Conservation (phyloP, 257 asterid species). For the Verbascum thapsus region DNA sequence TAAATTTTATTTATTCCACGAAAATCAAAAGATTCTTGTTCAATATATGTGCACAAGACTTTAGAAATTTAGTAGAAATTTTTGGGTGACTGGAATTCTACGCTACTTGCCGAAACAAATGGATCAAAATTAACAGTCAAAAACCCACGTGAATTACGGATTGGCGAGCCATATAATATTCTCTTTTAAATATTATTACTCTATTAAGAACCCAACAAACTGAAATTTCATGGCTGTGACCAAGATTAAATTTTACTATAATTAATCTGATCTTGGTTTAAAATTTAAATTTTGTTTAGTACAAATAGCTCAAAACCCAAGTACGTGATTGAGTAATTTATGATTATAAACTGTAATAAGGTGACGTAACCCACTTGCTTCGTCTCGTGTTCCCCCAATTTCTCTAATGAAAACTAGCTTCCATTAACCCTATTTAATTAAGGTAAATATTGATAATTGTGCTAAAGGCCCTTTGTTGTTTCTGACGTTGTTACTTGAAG, state of each 20-base stretch:
- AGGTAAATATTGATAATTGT: conserved; percentile 35
- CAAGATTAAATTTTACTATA: not conserved
- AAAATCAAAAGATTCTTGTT: not conserved
- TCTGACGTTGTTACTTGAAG: conserved; percentile 21
- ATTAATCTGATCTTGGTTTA: conserved; percentile 1
- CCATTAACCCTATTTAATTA: conserved; percentile 23
- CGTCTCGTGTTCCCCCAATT: conserved; percentile 48
- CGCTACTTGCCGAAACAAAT: conserved; percentile 31
- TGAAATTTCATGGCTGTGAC: conserved; percentile 36
- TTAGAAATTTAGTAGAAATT: not conserved
- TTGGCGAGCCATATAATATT: conserved; percentile 45
- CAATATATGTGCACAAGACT: not conserved
- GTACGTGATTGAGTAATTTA: conserved; percentile 42
- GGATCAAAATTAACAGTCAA: conserved; percentile 55
- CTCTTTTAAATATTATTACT: conserved; percentile 22
- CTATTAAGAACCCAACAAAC: conserved; percentile 35
- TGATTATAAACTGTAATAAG: conserved; percentile 27
- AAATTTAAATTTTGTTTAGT: conserved; percentile 11
- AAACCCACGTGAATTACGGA: conserved; percentile 64
- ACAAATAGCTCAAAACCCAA: conserved; percentile 51
- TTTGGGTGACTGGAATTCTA: conserved; percentile 24
- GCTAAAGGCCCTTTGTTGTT: conserved; percentile 27
- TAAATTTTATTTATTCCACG: no score
- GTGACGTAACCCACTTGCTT: conserved; percentile 39
- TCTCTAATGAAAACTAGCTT: conserved; percentile 26